Evolutionary conservation across 164 flowering plant species (phyloP).

Genomic region (Kalanchoe fedtschenkoi): DNA sequence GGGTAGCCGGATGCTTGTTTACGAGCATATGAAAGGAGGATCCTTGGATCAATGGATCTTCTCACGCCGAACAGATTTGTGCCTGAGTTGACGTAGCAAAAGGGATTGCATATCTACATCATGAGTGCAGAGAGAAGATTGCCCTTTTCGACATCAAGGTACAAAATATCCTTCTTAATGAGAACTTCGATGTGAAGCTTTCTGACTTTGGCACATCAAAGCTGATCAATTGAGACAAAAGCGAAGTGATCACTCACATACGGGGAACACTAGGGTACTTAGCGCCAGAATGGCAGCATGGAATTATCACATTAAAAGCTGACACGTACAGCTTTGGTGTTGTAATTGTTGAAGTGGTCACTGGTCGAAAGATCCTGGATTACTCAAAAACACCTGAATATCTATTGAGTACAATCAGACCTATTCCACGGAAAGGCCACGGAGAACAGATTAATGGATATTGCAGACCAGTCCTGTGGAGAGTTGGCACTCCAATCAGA

Average conservation of each 20-base stretch:
- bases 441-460: constrained; percentile 9
- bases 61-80: not conserved
- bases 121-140: constrained; percentile 12
- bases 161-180: constrained; percentile 12
- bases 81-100: constrained; percentile 13
- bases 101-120: constrained; percentile 17
- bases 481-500: constrained; percentile 13
- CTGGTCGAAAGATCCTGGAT: constrained; percentile 15
- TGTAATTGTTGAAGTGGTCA: constrained; percentile 14
- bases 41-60: constrained; percentile 19
- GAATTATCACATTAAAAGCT: constrained; percentile 13
- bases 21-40: constrained; percentile 17
- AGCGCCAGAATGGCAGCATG: constrained; percentile 16
- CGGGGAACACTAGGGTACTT: constrained; percentile 20
- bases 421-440: constrained; percentile 7
- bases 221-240: constrained; percentile 13
- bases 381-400: constrained; percentile 6
- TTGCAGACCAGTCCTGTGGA: constrained; percentile 12
- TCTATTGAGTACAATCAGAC: constrained; percentile 3
- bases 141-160: constrained; percentile 14
- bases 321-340: constrained; percentile 17
- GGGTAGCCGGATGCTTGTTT: constrained; percentile 14
- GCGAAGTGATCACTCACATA: constrained; percentile 12
- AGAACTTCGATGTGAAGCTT: constrained; percentile 12
- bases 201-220: constrained; percentile 19